Evolutionary conservation across 2,329 filamentous ascomycete species (phyloP).

Genomic region (Ophiocordyceps camponoti-rufipedis): DNA sequence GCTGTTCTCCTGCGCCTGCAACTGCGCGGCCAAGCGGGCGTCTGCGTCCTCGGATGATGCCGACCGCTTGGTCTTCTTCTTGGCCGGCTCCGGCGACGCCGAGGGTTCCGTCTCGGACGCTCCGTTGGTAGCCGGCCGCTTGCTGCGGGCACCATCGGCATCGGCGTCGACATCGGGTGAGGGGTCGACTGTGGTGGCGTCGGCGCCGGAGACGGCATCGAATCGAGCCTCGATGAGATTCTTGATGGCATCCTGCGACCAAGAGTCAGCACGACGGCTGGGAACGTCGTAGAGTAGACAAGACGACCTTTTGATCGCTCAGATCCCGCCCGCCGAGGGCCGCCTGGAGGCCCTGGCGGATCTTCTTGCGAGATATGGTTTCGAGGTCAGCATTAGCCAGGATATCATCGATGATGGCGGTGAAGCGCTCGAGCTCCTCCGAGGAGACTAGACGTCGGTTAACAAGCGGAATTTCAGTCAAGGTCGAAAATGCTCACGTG

Average conservation of each 20-base stretch:
- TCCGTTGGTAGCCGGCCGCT: slow-evolving; percentile 17
- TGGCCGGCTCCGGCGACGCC: slow-evolving; percentile 24
- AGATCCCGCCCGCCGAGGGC: slow-evolving; percentile 38
- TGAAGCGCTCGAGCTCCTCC: slow-evolving; percentile 33
- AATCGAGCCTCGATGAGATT: slow-evolving; percentile 56
- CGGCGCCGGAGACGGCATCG: slow-evolving; percentile 41
- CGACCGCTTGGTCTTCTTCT: slow-evolving; percentile 52
- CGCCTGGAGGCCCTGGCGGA: slow-evolving; percentile 36
- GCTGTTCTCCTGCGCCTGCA: slow-evolving; percentile 85
- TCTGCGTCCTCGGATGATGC: slow-evolving; percentile 53
- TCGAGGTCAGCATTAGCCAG: slow-evolving; percentile 38
- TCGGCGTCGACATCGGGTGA: slow-evolving; percentile 11
- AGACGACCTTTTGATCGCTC: slow-evolving; percentile 35
- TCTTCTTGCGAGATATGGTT: slow-evolving; percentile 46
- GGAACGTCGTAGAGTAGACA: neutral
- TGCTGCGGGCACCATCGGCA: slow-evolving; percentile 12
- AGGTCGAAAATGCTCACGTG: slow-evolving; percentile 1
- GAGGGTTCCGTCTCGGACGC: slow-evolving; percentile 26
- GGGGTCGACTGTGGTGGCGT: slow-evolving; percentile 23
- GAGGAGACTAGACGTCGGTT: slow-evolving; percentile 21
- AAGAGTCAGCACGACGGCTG: neutral
- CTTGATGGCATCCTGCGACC: slow-evolving; percentile 45
- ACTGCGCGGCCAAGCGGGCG: slow-evolving; percentile 65
- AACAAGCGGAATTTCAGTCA: neutral
- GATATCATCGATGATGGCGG: slow-evolving; percentile 40